A percentile compares a stretch with the other conserved stretches of the same genome.
Conservation (phyloP, 768 basidiomycete species). For the Rhizopogon salebrosus region DNA sequence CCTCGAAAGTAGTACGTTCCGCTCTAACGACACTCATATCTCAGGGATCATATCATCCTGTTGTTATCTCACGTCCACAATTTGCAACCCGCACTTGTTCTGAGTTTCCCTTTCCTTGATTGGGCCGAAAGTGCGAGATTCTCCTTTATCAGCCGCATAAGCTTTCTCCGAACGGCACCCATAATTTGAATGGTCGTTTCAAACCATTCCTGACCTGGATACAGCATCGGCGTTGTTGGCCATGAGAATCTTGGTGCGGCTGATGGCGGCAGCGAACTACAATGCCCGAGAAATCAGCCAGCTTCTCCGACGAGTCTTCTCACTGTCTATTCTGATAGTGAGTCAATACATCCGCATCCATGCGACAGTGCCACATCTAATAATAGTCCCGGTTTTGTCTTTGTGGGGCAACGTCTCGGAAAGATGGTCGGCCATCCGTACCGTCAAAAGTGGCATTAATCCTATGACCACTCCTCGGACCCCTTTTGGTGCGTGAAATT, state of each 20-base stretch:
- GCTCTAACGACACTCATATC: background rate
- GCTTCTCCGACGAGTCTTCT: conserved; percentile 15
- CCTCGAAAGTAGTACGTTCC: background rate
- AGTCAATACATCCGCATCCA: background rate
- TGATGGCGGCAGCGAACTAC: conserved; percentile 14
- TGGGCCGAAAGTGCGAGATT: conserved; percentile 10
- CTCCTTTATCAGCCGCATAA: conserved; percentile 11
- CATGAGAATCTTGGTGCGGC: conserved; percentile 18
- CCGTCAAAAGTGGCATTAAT: conserved; percentile 5
- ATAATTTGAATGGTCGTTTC: conserved; percentile 3
- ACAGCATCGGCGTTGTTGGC: conserved; percentile 7
- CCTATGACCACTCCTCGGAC: conserved; percentile 18
- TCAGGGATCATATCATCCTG: background rate
- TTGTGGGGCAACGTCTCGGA: conserved; percentile 9
- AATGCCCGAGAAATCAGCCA: conserved; percentile 15
- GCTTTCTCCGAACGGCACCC: conserved; percentile 2
- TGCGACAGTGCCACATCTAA: conserved; percentile 1
- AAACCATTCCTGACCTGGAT: conserved; percentile 2
- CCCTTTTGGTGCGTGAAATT: conserved; percentile 5
- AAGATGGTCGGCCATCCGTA: conserved; percentile 13
- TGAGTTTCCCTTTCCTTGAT: conserved; percentile 6
- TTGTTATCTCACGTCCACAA: conserved; percentile 1
- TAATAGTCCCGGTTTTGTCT: background rate
- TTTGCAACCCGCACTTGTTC: background rate
- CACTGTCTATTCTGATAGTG: conserved; percentile 19